A percentile compares a stretch with the other conserved stretches of the same genome.
These are phyloP conservation scores for Millerozyma acaciae DNA, from an alignment of 805 yeast genomes.

Conservation along the genomic window DNA sequence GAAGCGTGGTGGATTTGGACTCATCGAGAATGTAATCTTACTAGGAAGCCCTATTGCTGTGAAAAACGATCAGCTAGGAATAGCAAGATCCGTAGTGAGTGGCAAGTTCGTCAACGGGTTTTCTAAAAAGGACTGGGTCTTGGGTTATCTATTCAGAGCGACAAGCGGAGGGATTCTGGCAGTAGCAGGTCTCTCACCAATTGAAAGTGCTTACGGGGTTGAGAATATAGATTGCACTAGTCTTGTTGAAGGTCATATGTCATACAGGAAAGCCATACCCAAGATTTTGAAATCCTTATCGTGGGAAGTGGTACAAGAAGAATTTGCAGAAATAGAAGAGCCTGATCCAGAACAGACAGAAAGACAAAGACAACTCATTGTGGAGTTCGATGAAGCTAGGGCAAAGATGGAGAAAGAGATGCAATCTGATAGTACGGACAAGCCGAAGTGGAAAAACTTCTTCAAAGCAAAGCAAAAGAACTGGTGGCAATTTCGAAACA, in stretches of 20 bases:
- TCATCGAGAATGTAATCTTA: constrained; percentile 81
- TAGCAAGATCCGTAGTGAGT: constrained; percentile 81
- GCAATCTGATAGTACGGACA: constrained; percentile 21
- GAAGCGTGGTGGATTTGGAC: constrained; percentile 78
- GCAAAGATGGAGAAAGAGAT: constrained; percentile 50
- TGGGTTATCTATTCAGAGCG: constrained; percentile 92
- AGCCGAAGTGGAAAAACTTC: constrained; percentile 48
- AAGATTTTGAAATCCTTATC: constrained; percentile 62
- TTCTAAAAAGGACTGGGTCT: constrained; percentile 90
- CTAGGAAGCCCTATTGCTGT: constrained; percentile 88
- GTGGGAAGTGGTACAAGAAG: constrained; percentile 83
- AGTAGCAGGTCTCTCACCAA: constrained; percentile 86
- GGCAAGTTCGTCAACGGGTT: constrained; percentile 89
- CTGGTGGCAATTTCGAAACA: constrained; percentile 57
- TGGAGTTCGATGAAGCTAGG: constrained; percentile 84
- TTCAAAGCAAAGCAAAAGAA: constrained; percentile 46
- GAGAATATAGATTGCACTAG: constrained; percentile 89
- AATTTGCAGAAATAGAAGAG: constrained; percentile 92
- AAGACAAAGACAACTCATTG: constrained; percentile 74
- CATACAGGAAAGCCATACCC: constrained; percentile 93
- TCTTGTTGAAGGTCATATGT: constrained; percentile 91
- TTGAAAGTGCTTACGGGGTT: constrained; percentile 57
- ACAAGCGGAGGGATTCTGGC: constrained; percentile 90
- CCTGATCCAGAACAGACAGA: constrained; percentile 87
- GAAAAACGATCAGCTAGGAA: constrained; percentile 68